Evolutionary conservation across 2,329 filamentous ascomycete genomes (phyloP).

Genomic region (Neoarthrinium moseri): DNA sequence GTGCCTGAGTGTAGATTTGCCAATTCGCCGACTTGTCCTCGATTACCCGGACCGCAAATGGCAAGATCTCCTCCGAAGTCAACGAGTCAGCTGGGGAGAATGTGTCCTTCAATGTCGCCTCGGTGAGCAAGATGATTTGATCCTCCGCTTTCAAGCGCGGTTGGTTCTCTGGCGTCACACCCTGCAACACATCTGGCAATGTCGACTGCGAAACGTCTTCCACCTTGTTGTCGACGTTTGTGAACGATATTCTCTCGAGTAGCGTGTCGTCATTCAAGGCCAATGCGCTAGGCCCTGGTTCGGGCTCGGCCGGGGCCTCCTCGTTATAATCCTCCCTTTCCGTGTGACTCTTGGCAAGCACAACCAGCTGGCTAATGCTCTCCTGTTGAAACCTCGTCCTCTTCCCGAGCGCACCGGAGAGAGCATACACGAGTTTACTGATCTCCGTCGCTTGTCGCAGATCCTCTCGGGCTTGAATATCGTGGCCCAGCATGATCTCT

Average conservation of each 20-base stretch:
- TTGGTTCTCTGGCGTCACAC: slow-evolving; percentile 74
- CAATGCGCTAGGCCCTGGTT: slow-evolving; percentile 62
- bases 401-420: slow-evolving; percentile 87
- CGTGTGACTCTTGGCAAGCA: slow-evolving; percentile 75
- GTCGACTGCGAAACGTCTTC: slow-evolving; percentile 22
- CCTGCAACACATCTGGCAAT: slow-evolving; percentile 61
- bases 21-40: slow-evolving; percentile 90
- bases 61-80: slow-evolving; percentile 89
- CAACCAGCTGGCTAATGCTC: slow-evolving; percentile 83
- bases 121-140: slow-evolving; percentile 86
- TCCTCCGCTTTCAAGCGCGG: slow-evolving; percentile 81
- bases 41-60: slow-evolving; percentile 85
- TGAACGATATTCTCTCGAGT: slow-evolving; percentile 82
- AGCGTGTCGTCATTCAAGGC: slow-evolving; percentile 91
- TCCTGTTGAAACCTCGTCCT: slow-evolving; percentile 78
- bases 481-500: slow-evolving; percentile 79
- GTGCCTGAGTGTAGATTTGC: slow-evolving; percentile 94
- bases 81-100: slow-evolving; percentile 79
- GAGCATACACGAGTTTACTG: slow-evolving; percentile 74
- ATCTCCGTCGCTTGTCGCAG: slow-evolving; percentile 65
- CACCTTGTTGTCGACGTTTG: slow-evolving; percentile 44
- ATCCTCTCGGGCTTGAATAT: slow-evolving; percentile 70
- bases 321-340: slow-evolving; percentile 23
- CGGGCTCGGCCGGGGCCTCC: slow-evolving; percentile 3
- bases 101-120: slow-evolving; percentile 84